A percentile compares a stretch with the other conserved stretches of the same genome.
phyloP scores from a whole-genome alignment of 2,329 filamentous ascomycete genomes.

The Herpotrichia juniperi region DNA sequence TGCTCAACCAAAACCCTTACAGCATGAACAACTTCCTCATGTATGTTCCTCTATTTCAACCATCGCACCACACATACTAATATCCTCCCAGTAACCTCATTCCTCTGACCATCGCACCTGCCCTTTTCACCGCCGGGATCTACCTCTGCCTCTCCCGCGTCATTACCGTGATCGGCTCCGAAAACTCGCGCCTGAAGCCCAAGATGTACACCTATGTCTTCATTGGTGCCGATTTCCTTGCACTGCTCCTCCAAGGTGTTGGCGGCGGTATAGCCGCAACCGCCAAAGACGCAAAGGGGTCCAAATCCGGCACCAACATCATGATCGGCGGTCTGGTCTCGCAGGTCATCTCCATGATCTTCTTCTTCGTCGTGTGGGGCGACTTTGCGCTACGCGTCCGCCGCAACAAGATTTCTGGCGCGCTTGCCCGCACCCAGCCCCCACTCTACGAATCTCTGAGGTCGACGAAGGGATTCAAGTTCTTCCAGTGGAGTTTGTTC shows the following conservation, averaged over 20 bases:
- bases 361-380: conserved; percentile 51
- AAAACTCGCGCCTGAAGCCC: conserved; percentile 30
- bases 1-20: conserved; percentile 60
- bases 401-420: conserved; percentile 21
- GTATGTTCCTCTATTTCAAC: conserved; percentile 37
- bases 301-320: conserved; percentile 57
- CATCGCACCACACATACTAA: background rate
- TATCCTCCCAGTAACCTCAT: conserved; percentile 54
- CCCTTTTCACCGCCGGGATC: conserved; percentile 59
- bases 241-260: conserved; percentile 62
- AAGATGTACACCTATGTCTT: conserved; percentile 62
- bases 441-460: conserved; percentile 28
- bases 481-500: conserved; percentile 40
- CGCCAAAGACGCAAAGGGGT: conserved; percentile 45
- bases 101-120: conserved; percentile 61
- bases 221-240: conserved; percentile 61
- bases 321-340: conserved; percentile 63
- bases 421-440: conserved; percentile 23
- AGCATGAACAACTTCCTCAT: conserved; percentile 56
- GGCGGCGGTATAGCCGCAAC: conserved; percentile 63
- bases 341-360: conserved; percentile 59
- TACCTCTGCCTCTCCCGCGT: conserved; percentile 62
- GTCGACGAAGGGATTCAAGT: conserved; percentile 15
- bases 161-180: conserved; percentile 56
- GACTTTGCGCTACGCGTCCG: conserved; percentile 39